Conservation (phyloP, 108 stramenopile species). For the Hondaea fermentalgiana region DNA sequence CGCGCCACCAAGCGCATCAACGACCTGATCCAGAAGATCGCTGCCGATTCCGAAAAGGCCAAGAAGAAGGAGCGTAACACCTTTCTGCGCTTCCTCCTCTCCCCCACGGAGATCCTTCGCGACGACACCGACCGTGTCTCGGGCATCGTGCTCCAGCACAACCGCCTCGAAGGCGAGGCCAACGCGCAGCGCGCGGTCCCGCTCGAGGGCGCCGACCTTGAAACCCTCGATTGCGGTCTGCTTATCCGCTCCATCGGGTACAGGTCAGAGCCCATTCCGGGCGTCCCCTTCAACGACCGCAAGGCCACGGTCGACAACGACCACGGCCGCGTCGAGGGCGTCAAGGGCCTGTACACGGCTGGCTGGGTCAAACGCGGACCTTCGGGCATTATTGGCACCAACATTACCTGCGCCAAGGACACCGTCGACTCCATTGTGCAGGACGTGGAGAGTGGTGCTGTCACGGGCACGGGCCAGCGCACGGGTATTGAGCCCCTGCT, state of each 20-base stretch:
- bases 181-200: conserved; percentile 59
- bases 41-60: not conserved
- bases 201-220: conserved; percentile 45
- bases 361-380: conserved; percentile 98
- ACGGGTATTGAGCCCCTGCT: not conserved
- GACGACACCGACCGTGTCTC: not conserved
- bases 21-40: conserved; percentile 10
- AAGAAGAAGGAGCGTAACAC: conserved; percentile 36
- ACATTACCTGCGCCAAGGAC: conserved; percentile 76
- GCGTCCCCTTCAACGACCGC: conserved; percentile 61
- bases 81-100: conserved; percentile 75
- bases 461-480: not conserved
- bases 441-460: conserved; percentile 37
- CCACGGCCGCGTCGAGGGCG: conserved; percentile 59
- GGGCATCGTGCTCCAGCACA: conserved; percentile 50
- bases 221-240: conserved; percentile 30
- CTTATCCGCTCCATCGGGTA: conserved; percentile 86
- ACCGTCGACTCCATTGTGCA: conserved; percentile 72
- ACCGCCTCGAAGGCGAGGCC: conserved; percentile 73
- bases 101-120: conserved; percentile 58
- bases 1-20: conserved; percentile 25
- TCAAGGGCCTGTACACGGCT: conserved; percentile 62
- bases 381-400: conserved; percentile 90
- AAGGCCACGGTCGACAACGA: conserved; percentile 54
- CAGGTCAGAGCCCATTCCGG: conserved; percentile 65